phyloP scores from a whole-genome alignment of 345 rosid species.

The Toxicodendron radicans region DNA sequence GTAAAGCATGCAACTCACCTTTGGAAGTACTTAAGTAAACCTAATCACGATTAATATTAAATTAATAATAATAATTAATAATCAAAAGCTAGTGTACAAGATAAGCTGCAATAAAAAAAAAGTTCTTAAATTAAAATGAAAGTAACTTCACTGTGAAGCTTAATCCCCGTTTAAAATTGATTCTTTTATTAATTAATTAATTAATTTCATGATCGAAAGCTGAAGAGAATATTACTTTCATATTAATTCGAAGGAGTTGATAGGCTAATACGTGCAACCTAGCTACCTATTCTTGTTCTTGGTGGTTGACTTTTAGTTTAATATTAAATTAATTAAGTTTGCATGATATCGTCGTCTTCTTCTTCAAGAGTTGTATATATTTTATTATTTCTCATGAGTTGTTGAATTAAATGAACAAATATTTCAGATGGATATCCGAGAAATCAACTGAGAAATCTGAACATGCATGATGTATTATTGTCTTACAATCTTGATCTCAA shows the following conservation, averaged over 20 bases:
- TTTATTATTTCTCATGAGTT: too few relatives aligned
- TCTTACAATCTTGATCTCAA: too few relatives aligned
- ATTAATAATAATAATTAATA: neutral
- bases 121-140: slow-evolving; percentile 16
- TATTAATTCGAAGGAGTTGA: too few relatives aligned
- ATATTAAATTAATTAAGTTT: slow-evolving; percentile 9
- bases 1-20: slow-evolving; percentile 30
- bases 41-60: slow-evolving; percentile 1
- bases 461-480: too few relatives aligned
- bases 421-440: too few relatives aligned
- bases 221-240: too few relatives aligned
- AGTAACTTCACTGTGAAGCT: slow-evolving; percentile 28
- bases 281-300: too few relatives aligned
- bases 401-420: too few relatives aligned
- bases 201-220: neutral
- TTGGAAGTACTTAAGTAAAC: slow-evolving; percentile 26
- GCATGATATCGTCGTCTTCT: slow-evolving; percentile 16
- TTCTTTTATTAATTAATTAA: neutral
- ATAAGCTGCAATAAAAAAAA: neutral
- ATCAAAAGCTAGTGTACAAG: neutral
- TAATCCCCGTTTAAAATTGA: slow-evolving; percentile 9
- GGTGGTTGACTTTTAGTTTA: slow-evolving; percentile 24
- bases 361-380: neutral
- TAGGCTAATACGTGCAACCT: too few relatives aligned
- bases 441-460: too few relatives aligned